Evolutionary conservation across 1,284 basidiomycete species (phyloP), one percentile per base, ranked within the genome.

Genomic region (Cystobasidiaceae sp.): DNA sequence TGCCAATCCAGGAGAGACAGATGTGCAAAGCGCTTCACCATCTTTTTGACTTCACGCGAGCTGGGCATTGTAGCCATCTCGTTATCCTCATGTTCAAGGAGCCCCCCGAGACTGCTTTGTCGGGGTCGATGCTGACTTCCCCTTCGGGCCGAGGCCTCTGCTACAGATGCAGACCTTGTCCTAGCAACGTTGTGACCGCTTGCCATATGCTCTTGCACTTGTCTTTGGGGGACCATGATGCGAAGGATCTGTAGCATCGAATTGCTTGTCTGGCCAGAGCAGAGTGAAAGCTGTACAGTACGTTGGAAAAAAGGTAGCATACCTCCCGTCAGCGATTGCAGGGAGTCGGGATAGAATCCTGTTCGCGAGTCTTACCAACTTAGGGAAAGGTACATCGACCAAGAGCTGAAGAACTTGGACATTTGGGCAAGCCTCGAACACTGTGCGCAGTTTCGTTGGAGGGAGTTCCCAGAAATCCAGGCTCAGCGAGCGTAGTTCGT

Each of bases 391-490:
- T 25, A 45, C 57, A 37, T 59, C 57, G 21, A 48, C 21, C 23
- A 59, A 21, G 45, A 59, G 23, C 32, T 48, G 41, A 17, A 59
- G 8, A 13, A n/a, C 44, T n/a, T 6, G 27, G 19, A 59, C 27
- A 15, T 49, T 49, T 3, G 44, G 44, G 19, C 27, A 46, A 23
- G 45, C 37, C 23, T 59, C 41, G 8, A 59, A 30, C 15, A 59
- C 13, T 19, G 57, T 45, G 23, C 44, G 41, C 11, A 45, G 41
- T 19, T 45, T 43, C 17, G 46, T 45, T n/a, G 30, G 39, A 13
- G 27, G n/a, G 5, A 43, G 32, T 21, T 59, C 57, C 57, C 57
- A 59, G 17, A 59, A 49, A 34, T 59, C 32, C n/a, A 49, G 19
- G 2, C 37, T 23, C 1, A 59, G 30, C n/a, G n/a, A 7, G 11